Percentiles rank a stretch among this genome's conserved stretches.
These are phyloP conservation scores for Fusarium camptoceras DNA, from an alignment of 2,329 filamentous ascomycete species.

Conservation along the genomic window DNA sequence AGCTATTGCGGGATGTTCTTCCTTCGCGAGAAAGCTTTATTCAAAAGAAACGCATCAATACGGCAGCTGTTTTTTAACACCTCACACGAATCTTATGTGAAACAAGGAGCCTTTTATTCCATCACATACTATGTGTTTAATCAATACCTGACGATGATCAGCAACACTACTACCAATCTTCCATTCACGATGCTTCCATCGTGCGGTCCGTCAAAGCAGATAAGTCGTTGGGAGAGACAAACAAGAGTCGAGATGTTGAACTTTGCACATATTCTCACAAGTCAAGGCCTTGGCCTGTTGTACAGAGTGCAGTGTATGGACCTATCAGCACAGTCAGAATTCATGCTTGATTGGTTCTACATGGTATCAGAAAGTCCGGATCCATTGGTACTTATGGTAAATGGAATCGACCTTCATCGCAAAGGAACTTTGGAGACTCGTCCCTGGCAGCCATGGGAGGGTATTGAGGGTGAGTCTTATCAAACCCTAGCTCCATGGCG, in stretches of 20 bases:
- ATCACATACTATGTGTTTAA: neutral
- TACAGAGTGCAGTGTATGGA: neutral
- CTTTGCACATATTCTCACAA: neutral
- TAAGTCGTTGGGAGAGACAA: neutral
- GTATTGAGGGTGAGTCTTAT: neutral
- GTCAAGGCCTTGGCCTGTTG: neutral
- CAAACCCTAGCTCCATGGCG: neutral
- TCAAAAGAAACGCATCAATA: neutral
- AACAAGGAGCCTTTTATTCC: neutral
- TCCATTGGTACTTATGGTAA: neutral
- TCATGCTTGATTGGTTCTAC: neutral
- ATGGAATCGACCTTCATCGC: neutral
- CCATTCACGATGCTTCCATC: too few relatives aligned
- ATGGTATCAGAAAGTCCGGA: neutral
- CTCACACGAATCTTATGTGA: rapidly evolving
- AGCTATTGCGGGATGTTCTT: neutral
- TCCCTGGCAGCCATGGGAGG: neutral
- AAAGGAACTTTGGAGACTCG: neutral
- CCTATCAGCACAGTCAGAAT: neutral
- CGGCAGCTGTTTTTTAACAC: neutral
- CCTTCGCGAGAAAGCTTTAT: neutral
- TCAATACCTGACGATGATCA: neutral
- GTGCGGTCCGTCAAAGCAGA: neutral
- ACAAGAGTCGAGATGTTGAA: neutral
- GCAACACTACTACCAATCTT: neutral